These are phyloP conservation scores for Leccinum incarnatum DNA, from an alignment of 768 basidiomycete species.

Conservation along the genomic window DNA sequence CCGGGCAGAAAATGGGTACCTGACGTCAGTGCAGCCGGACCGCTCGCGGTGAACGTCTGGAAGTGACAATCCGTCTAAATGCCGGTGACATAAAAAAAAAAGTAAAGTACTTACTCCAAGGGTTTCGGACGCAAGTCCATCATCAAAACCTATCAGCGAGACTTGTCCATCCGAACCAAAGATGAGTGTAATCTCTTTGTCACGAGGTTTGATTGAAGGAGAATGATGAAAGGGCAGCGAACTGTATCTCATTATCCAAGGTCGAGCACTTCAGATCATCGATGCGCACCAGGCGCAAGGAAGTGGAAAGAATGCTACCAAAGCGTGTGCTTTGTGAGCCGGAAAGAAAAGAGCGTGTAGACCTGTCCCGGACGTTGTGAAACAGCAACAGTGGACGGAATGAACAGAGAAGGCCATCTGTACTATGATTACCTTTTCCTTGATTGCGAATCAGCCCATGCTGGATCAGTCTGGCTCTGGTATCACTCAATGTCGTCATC, in stretches of 20 bases:
- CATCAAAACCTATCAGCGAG: constrained; percentile 23
- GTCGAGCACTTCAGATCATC: constrained; percentile 17
- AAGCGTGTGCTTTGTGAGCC: constrained; percentile 3
- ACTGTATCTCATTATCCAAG: constrained; percentile 20
- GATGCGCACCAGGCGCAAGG: constrained; percentile 31
- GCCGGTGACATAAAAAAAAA: not conserved
- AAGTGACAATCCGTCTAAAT: not conserved
- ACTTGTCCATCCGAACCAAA: constrained; percentile 29
- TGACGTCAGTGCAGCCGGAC: not conserved
- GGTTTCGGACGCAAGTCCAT: constrained; percentile 2
- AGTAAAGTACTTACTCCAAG: not conserved
- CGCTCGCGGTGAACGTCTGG: constrained; percentile 10
- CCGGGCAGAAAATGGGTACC: constrained; percentile 1
- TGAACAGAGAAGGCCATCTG: not conserved
- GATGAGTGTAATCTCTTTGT: constrained; percentile 24
- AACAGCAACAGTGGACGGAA: not conserved
- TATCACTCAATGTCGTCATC: not conserved
- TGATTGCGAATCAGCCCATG: constrained; percentile 14
- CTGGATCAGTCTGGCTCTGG: constrained; percentile 3
- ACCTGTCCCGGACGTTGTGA: not conserved
- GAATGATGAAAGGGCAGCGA: constrained; percentile 7
- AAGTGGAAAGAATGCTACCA: constrained; percentile 12
- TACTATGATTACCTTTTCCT: not conserved
- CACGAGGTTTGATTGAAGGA: constrained; percentile 12
- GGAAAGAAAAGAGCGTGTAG: constrained; percentile 1